Evolutionary conservation across 345 rosid genomes (phyloP), one percentile per base, ranked within the genome.

Genomic region (Syzygium aromaticum): DNA sequence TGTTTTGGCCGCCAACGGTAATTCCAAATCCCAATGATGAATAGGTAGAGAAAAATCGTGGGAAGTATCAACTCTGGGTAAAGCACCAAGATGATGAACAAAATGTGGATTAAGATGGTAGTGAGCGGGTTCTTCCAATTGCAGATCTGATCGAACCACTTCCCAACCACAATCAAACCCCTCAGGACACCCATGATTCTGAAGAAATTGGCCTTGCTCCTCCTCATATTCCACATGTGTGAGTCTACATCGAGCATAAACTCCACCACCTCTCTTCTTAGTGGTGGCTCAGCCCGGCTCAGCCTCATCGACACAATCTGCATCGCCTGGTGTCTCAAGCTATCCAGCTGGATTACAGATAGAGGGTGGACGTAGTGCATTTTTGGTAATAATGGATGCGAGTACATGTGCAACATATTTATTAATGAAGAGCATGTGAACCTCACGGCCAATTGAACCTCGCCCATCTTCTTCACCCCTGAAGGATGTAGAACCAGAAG

Each of bases 221-320:
- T 95, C 91, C 99, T 94, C 99, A 96, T 98, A 90, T 96, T 98
- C 99, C 99, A 98, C 99, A 98, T 96, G 87, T 98, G 99, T 3
- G 98, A 98, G 88, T 95, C 99, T 54, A 98, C 98, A 90, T 98
- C 99, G 7, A 98, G 96, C 99, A 98, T 98, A 88, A 96, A 98
- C 91, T 98, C 99, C 13, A 98, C 99, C 27, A 96, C 91, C 89
- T 98, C 99, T 91, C 94, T 96, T 85, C 96, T 93, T 88, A 98
- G 90, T 6, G 99, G 98, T 52, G 99, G 99, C 91, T 98, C 99
- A 30, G 99, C 98, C 2, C 99, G 89, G 92, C 91, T 94, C 85
- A 98, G 93, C 94, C 99, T 94, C 86, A 90, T 90, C 0, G 99
- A 94, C 84, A 98, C 99, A 85, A 98, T 95, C 92, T 93, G 93